Percentiles rank a stretch among this genome's conserved stretches.
These are phyloP conservation scores for Aspergillus unguis DNA, from an alignment of 2,329 filamentous ascomycete genomes.

Conservation along the genomic window DNA sequence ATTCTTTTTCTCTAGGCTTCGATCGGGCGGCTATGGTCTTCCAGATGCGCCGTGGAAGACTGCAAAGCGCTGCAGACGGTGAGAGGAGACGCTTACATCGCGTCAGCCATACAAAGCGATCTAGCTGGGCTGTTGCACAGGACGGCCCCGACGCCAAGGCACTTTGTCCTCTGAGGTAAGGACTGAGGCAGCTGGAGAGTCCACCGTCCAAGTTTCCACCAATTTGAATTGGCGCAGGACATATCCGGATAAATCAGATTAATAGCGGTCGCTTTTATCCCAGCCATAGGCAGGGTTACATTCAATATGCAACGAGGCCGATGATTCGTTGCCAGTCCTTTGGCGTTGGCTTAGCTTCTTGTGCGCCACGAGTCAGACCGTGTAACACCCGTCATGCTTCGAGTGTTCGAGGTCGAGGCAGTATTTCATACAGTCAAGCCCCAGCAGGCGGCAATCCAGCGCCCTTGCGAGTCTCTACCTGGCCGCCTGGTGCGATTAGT, in stretches of 20 bases:
- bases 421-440: background rate
- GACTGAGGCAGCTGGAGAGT: background rate
- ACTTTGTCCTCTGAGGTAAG: background rate
- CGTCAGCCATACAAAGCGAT: background rate
- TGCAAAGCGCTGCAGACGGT: background rate
- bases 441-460: background rate
- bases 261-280: constrained; percentile 10
- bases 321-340: constrained; percentile 25
- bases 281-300: constrained; percentile 16
- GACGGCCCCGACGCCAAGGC: background rate
- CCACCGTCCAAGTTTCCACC: constrained; percentile 3
- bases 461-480: background rate
- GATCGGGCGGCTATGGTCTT: constrained; percentile 5
- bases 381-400: constrained; percentile 6
- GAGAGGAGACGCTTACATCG: constrained; percentile 5
- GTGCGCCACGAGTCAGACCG: constrained; percentile 6
- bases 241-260: constrained; percentile 13
- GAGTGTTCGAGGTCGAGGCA: constrained; percentile 2
- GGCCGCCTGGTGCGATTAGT: constrained; percentile 7
- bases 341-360: constrained; percentile 19
- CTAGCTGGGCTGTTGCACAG: constrained; percentile 6
- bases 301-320: constrained; percentile 9
- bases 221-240: constrained; percentile 9
- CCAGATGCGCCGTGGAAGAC: constrained; percentile 12
- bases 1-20: constrained; percentile 1